These are phyloP conservation scores for Ophiostoma tasmaniense DNA, from an alignment of 2,329 filamentous ascomycete genomes.

Conservation along the genomic window DNA sequence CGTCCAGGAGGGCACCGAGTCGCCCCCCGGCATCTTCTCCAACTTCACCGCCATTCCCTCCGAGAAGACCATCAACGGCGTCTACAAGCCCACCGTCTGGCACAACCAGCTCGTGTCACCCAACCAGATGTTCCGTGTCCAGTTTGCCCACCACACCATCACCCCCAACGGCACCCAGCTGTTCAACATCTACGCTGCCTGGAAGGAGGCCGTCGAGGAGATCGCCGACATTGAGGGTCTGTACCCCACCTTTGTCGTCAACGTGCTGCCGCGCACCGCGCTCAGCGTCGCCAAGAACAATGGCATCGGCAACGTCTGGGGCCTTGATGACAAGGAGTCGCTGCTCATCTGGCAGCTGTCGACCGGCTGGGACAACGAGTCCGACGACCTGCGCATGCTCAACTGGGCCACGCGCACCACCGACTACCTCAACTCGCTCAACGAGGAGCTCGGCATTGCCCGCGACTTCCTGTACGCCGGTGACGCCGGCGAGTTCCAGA, in stretches of 20 bases:
- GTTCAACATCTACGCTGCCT: slow-evolving; percentile 27
- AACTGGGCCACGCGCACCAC: slow-evolving; percentile 26
- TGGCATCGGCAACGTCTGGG: slow-evolving; percentile 33
- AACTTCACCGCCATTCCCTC: background rate
- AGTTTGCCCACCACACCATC: slow-evolving; percentile 32
- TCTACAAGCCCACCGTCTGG: background rate
- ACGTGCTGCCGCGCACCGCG: background rate
- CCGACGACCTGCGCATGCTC: slow-evolving; percentile 31
- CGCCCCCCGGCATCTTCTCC: background rate
- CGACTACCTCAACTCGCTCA: slow-evolving; percentile 27
- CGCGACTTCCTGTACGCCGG: slow-evolving; percentile 32
- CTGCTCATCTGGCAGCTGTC: slow-evolving; percentile 12
- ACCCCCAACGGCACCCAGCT: slow-evolving; percentile 29
- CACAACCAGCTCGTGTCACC: slow-evolving; percentile 25
- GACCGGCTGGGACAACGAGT: slow-evolving; percentile 26
- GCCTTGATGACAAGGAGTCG: slow-evolving; percentile 22
- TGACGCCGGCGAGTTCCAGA: slow-evolving; percentile 31
- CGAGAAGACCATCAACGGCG: background rate
- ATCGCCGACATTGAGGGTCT: slow-evolving; percentile 31
- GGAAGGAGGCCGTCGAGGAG: slow-evolving; percentile 29
- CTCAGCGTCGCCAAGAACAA: slow-evolving; percentile 29
- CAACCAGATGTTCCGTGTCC: slow-evolving; percentile 31
- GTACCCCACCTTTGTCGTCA: slow-evolving; percentile 30
- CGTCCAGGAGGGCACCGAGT: background rate
- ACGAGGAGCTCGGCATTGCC: slow-evolving; percentile 26